Evolutionary conservation across 805 yeast species (phyloP).

Genomic region (Wickerhamiella vanderwaltii): DNA sequence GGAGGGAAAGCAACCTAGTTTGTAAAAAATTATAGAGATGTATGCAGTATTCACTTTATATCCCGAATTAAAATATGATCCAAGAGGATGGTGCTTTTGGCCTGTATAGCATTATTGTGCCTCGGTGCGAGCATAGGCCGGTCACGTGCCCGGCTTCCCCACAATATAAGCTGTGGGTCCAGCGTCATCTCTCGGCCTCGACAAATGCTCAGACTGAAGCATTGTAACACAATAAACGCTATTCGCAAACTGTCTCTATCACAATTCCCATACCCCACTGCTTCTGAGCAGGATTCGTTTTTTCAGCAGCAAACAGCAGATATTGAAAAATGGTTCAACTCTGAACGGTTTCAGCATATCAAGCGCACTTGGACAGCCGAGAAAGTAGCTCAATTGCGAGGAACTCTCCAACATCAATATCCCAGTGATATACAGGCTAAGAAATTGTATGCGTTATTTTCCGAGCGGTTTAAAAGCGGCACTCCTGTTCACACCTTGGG

Average conservation of each 20-base stretch:
- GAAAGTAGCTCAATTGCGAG: conserved; percentile 43
- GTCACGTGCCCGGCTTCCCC: conserved; percentile 11
- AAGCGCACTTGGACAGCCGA: conserved; percentile 42
- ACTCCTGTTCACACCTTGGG: conserved; percentile 48
- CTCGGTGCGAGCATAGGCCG: conserved; percentile 9
- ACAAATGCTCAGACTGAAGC: conserved; percentile 1
- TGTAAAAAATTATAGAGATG: too few relatives aligned
- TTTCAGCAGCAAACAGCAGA: conserved; percentile 28
- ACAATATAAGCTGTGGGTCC: not conserved
- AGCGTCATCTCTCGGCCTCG: too few relatives aligned
- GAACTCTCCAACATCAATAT: conserved; percentile 32
- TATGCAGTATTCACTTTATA: too few relatives aligned
- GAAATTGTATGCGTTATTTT: conserved; percentile 37
- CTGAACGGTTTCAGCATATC: conserved; percentile 37
- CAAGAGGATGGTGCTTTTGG: too few relatives aligned
- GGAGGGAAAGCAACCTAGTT: too few relatives aligned
- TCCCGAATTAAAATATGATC: too few relatives aligned
- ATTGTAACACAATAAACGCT: conserved; percentile 5
- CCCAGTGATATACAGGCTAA: conserved; percentile 44
- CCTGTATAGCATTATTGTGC: too few relatives aligned
- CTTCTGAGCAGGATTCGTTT: conserved; percentile 25
- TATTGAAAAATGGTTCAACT: conserved; percentile 40
- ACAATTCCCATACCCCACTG: conserved; percentile 29
- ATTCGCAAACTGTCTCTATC: conserved; percentile 10
- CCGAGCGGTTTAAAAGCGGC: conserved; percentile 31